Conservation (phyloP, 345 rosid species). For the Zanthoxylum bungeanum region DNA sequence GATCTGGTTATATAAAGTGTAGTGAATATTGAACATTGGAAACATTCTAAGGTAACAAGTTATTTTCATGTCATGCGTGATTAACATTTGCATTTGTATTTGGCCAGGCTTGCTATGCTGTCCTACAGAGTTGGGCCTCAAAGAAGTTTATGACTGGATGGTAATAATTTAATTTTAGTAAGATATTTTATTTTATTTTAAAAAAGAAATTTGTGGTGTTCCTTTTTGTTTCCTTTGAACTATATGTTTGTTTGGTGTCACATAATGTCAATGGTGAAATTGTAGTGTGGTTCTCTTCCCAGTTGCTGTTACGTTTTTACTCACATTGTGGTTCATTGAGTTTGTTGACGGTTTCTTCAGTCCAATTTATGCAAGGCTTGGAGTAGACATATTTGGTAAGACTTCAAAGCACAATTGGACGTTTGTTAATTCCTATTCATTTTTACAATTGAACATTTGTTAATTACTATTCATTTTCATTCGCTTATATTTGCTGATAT, state of each 20-base stretch:
- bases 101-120: constrained; percentile 77
- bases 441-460: not conserved
- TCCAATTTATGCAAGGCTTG: constrained; percentile 72
- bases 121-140: constrained; percentile 87
- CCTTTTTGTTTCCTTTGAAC: not conserved
- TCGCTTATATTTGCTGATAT: not conserved
- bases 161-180: constrained; percentile 30
- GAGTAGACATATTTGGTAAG: constrained; percentile 79
- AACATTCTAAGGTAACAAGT: not conserved
- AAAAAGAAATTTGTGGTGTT: too few relatives aligned
- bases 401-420: not conserved
- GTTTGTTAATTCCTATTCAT: not conserved
- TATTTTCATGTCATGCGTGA: not conserved
- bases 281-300: constrained; percentile 87
- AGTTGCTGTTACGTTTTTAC: constrained; percentile 74
- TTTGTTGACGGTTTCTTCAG: constrained; percentile 89
- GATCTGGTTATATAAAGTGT: not conserved
- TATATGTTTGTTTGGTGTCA: not conserved
- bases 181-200: not conserved
- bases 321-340: constrained; percentile 85
- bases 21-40: not conserved
- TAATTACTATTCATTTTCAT: not conserved
- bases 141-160: constrained; percentile 96
- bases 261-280: constrained; percentile 20
- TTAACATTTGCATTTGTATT: constrained; percentile 17